Percentiles rank a stretch among this genome's conserved stretches.
These are phyloP conservation scores for Candida alai DNA, from an alignment of 805 yeast species.

Conservation along the genomic window DNA sequence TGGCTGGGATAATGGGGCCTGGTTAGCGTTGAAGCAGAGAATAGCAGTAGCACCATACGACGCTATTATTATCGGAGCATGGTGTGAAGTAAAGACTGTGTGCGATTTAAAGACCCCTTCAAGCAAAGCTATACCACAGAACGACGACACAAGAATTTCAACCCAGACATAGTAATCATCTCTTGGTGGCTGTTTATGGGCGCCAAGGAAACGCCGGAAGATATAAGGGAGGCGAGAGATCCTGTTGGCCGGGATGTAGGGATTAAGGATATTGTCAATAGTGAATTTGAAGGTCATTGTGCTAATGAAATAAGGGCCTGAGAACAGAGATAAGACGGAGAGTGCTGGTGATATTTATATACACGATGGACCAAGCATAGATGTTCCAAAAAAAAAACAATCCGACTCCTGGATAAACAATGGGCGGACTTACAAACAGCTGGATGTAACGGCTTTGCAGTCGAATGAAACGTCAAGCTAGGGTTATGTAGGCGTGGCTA, in stretches of 20 bases:
- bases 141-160: slow-evolving; percentile 43
- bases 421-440: no score
- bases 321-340: no score
- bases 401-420: no score
- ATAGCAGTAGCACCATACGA: slow-evolving; percentile 63
- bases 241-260: slow-evolving; percentile 26
- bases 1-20: slow-evolving; percentile 63
- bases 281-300: slow-evolving; percentile 34
- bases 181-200: slow-evolving; percentile 23
- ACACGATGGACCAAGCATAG: no score
- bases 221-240: slow-evolving; percentile 28
- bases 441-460: no score
- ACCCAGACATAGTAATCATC: slow-evolving; percentile 43
- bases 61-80: slow-evolving; percentile 50
- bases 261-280: slow-evolving; percentile 28
- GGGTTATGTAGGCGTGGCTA: no score
- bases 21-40: slow-evolving; percentile 51
- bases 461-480: no score
- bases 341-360: no score
- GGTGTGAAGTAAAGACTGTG: slow-evolving; percentile 36
- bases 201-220: slow-evolving; percentile 38
- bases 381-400: no score
- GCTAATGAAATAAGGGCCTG: background rate
- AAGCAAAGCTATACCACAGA: slow-evolving; percentile 42
- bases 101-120: slow-evolving; percentile 44